phyloP scores from a whole-genome alignment of 2,329 filamentous ascomycete genomes.

The Sporothrix dimorphospora region DNA sequence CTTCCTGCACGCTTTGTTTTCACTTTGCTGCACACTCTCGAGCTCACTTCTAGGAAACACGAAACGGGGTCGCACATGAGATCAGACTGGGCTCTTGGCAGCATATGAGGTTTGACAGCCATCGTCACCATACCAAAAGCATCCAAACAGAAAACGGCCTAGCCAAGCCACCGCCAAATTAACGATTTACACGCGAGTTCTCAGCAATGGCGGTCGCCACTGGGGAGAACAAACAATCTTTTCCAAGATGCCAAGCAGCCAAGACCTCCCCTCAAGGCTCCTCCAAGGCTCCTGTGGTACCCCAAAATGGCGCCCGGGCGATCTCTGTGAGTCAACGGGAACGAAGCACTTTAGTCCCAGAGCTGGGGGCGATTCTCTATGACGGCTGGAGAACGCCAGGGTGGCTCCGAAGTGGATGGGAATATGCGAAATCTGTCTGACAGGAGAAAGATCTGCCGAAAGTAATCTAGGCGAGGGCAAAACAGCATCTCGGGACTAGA shows the following conservation, averaged over 20 bases:
- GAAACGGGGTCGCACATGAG: not conserved
- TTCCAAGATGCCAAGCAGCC: not conserved
- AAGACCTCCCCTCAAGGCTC: not conserved
- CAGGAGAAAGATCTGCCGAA: not conserved
- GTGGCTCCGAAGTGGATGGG: not conserved
- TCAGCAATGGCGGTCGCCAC: not conserved
- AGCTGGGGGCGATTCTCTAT: not conserved
- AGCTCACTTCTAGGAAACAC: not conserved
- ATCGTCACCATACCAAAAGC: not conserved
- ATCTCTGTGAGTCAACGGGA: constrained; percentile 14
- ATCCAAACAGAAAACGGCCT: not conserved
- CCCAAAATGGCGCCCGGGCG: constrained; percentile 11
- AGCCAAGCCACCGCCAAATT: not conserved
- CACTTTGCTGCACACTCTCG: not conserved
- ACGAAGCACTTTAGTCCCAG: not conserved
- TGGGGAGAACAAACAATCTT: not conserved
- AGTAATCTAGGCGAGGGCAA: not conserved
- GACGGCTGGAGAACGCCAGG: not conserved
- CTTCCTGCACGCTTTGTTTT: not conserved
- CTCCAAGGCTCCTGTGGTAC: not conserved
- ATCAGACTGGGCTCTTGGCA: constrained; percentile 3
- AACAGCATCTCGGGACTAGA: not conserved
- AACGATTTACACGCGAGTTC: not conserved
- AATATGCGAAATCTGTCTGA: constrained; percentile 11
- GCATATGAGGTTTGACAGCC: constrained; percentile 9